Evolutionary conservation across 164 flowering plant genomes (phyloP).

Genomic region (Annona squamosa): DNA sequence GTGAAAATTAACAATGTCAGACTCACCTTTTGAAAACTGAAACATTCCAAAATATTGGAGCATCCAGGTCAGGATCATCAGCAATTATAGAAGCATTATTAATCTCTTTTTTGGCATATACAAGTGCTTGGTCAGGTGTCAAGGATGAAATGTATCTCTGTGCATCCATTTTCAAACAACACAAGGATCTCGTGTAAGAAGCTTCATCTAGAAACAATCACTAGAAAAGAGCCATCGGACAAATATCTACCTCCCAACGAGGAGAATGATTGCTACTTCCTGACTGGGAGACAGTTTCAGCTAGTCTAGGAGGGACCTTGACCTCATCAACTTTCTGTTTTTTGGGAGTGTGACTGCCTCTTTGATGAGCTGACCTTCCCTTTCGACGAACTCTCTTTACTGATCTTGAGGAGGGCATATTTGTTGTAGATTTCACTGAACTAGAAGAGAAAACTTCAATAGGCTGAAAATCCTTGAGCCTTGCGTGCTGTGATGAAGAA

Average conservation of each 20-base stretch:
- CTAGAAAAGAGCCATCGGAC: background rate
- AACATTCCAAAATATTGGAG: conserved; percentile 60
- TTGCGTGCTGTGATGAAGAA: conserved; percentile 15
- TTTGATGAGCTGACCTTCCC: conserved; percentile 1
- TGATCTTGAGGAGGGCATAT: conserved; percentile 9
- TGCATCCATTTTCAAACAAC: background rate
- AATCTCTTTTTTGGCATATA: conserved; percentile 61
- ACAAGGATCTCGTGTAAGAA: background rate
- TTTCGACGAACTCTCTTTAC: conserved; percentile 9
- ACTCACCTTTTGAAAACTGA: conserved; percentile 66
- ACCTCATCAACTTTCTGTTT: conserved; percentile 8
- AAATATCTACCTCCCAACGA: conserved; percentile 33
- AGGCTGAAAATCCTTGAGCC: conserved; percentile 13
- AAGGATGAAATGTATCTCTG: conserved; percentile 24
- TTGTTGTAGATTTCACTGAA: conserved; percentile 24
- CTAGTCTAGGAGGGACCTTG: conserved; percentile 23
- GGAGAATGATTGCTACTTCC: background rate
- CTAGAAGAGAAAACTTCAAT: conserved; percentile 19
- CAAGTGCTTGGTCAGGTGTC: conserved; percentile 57
- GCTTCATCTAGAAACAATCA: background rate
- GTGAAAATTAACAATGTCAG: conserved; percentile 1
- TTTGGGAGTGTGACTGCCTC: conserved; percentile 16
- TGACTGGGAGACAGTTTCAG: conserved; percentile 8
- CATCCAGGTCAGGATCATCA: conserved; percentile 58
- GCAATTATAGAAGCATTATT: conserved; percentile 35